Conservation (phyloP, 176 grass and related monocot genomes). For the Tillandsia leiboldiana region DNA sequence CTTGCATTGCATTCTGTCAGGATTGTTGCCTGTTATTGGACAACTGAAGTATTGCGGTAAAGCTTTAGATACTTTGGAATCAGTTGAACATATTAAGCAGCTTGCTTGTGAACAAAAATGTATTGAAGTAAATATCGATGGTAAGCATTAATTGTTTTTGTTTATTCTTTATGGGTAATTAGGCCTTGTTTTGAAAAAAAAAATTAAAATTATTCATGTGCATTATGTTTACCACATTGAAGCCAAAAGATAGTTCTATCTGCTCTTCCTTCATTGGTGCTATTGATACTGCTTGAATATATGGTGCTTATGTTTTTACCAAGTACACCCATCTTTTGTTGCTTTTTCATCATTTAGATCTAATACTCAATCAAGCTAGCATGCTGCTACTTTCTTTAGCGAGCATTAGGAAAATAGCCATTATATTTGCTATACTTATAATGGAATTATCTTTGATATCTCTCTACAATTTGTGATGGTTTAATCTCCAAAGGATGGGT, state of each 20-base stretch:
- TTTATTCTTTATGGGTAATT: background rate
- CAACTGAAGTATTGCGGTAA: conserved; percentile 46
- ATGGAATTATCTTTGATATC: background rate
- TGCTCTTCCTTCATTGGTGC: no score
- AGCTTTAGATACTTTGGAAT: conserved; percentile 33
- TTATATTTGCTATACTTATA: background rate
- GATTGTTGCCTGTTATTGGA: conserved; percentile 71
- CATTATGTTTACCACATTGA: no score
- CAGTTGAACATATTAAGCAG: conserved; percentile 40
- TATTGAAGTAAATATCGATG: conserved; percentile 60
- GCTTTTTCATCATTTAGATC: background rate
- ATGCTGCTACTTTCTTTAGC: background rate
- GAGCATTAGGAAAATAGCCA: background rate
- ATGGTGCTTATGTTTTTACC: background rate
- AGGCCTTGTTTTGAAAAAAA: background rate
- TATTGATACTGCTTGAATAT: background rate
- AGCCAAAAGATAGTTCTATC: no score
- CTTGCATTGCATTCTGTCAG: conserved; percentile 24
- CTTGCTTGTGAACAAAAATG: conserved; percentile 43
- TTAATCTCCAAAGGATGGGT: conserved; percentile 49
- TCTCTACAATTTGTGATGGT: background rate
- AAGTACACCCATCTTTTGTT: background rate
- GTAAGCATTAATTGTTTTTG: conserved; percentile 27
- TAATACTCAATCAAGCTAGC: background rate
- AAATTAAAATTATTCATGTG: background rate